phyloP scores from a whole-genome alignment of 495 filamentous ascomycete genomes.

The Daldinia childiae region DNA sequence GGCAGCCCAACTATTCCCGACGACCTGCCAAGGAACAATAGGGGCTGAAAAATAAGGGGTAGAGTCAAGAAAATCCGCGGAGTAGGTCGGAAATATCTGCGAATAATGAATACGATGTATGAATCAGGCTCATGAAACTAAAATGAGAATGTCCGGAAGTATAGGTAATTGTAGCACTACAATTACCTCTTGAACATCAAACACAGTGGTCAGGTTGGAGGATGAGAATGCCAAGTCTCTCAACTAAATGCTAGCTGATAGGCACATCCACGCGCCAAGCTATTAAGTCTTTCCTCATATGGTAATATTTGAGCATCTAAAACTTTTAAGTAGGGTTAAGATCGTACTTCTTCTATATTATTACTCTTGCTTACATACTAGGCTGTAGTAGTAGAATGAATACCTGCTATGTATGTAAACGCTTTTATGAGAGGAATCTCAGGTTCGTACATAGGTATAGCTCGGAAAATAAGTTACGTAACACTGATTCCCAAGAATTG shows the following conservation, averaged over 20 bases:
- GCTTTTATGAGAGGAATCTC: background rate
- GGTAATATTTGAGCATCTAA: conserved; percentile 26
- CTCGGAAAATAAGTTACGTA: background rate
- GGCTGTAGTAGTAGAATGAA: background rate
- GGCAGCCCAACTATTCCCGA: background rate
- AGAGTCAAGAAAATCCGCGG: background rate
- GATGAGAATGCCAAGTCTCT: conserved; percentile 3
- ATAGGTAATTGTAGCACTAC: background rate
- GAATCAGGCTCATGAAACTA: background rate
- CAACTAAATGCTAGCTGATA: conserved; percentile 1
- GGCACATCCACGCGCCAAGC: conserved; percentile 7
- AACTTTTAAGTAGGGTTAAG: conserved; percentile 22
- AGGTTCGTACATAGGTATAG: background rate
- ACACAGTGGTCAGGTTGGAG: background rate
- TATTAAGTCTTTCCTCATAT: conserved; percentile 7
- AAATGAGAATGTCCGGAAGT: background rate
- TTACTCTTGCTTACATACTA: background rate
- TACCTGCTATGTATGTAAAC: background rate
- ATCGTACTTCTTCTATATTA: conserved; percentile 9
- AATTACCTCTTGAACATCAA: background rate
- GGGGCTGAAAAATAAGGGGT: background rate
- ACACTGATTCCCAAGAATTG: background rate
- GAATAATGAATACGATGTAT: background rate
- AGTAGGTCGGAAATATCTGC: background rate
- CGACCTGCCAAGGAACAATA: background rate